phyloP scores from a whole-genome alignment of 352 stramenopile species.

The Phytopythium aichiense region DNA sequence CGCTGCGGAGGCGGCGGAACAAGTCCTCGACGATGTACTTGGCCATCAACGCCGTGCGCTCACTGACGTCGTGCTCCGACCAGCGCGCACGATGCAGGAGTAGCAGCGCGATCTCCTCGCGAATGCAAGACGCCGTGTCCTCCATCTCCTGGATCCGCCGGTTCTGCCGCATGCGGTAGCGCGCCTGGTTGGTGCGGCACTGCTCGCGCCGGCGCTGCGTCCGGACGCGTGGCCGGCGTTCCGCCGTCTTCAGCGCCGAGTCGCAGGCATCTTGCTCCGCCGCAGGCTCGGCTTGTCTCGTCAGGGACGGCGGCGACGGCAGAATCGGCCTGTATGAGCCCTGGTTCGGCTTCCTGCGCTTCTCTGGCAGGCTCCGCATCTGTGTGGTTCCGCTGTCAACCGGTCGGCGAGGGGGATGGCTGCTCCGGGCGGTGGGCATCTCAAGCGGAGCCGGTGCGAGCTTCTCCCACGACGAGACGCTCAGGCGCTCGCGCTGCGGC shows the following conservation, averaged over 20 bases:
- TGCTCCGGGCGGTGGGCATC: too few species aligned
- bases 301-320: not conserved
- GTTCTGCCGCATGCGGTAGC: constrained; percentile 52
- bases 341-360: not conserved
- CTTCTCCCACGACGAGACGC: not conserved
- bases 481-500: not conserved
- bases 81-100: not conserved
- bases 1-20: constrained; percentile 27
- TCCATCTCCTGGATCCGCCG: constrained; percentile 28
- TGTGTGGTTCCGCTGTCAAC: not conserved
- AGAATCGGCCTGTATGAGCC: not conserved
- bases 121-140: constrained; percentile 24
- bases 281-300: not conserved
- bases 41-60: constrained; percentile 7
- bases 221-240: constrained; percentile 20
- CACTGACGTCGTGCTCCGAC: constrained; percentile 11
- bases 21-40: constrained; percentile 32
- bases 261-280: not conserved
- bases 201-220: constrained; percentile 46
- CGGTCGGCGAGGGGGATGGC: not conserved
- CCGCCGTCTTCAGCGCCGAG: constrained; percentile 6
- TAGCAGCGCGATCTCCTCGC: constrained; percentile 33
- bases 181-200: constrained; percentile 50
- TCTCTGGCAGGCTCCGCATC: not conserved
- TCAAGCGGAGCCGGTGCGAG: not conserved